Base-by-base conservation (phyloP, 306 rosid species). In the Hippophae gyantsensis region DNA sequence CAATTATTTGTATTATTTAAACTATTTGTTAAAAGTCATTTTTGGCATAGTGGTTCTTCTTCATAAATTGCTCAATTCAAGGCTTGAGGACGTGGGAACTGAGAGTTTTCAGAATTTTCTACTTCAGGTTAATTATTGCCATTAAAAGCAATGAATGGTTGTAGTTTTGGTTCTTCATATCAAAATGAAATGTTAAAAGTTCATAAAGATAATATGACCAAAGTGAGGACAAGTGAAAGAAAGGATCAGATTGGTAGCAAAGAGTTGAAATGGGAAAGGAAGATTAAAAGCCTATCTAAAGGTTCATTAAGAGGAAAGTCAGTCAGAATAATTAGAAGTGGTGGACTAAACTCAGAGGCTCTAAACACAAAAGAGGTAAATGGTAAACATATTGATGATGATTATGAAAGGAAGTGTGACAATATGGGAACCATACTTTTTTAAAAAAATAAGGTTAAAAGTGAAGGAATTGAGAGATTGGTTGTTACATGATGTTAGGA, bases 321-420 rank as follows among this genome's bases (percentile, higher is more conserved):
- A 7, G 94, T 93, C 13, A 79, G 99, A 78, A 93, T 94, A 23
- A 71, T 93, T 72, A 82, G 89, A 79, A 26, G 71, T 44, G 67
- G 73, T 65, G 70, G 73, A 68, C 51, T 65, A 60, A 27, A 66
- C 61, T 62, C 79, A 6, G 76, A 73, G 45, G 52, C 68, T n/a
- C 54, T 44, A 62, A 64, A 63, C 74, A 10, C 25, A 8, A 75
- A 72, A 72, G 90, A 73, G 64, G 48, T 13, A 50, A 32, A 61
- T 46, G 65, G 60, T 72, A 82, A 66, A 64, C 76, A 65, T 72
- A 48, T 63, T 54, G 75, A 75, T 55, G 78, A 70, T 38, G 78
- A 72, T 72, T 59, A 42, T 27, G 74, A 66, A 60, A 76, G 75
- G 79, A 73, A 18, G 64, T 42, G 48, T 49, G 71, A 48, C 10